phyloP scores from a whole-genome alignment of 257 asterid genomes.

The Hygrophila difformis region DNA sequence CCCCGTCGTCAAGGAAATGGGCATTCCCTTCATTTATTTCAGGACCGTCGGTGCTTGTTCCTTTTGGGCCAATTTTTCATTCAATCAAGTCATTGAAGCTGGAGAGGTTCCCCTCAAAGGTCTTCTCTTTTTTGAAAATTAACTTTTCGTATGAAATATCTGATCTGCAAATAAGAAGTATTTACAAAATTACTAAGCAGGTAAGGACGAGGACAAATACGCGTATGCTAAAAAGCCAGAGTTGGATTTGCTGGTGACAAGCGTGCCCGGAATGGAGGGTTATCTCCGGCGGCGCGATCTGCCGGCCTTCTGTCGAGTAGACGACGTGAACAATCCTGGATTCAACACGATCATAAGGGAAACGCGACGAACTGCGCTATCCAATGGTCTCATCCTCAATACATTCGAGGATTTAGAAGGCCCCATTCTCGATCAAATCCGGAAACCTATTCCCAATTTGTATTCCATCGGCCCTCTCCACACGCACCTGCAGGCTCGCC shows the following conservation, averaged over 20 bases:
- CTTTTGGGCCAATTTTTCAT: slow-evolving; percentile 50
- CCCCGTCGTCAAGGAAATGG: slow-evolving; percentile 52
- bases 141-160: too few relatives aligned
- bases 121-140: slow-evolving; percentile 6
- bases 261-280: slow-evolving; percentile 37
- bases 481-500: slow-evolving; percentile 26
- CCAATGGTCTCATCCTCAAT: slow-evolving; percentile 48
- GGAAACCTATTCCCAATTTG: slow-evolving; percentile 34
- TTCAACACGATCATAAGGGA: slow-evolving; percentile 16
- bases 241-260: slow-evolving; percentile 24
- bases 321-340: slow-evolving; percentile 17
- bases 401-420: slow-evolving; percentile 59
- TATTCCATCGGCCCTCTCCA: slow-evolving; percentile 62
- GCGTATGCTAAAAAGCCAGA: slow-evolving; percentile 24
- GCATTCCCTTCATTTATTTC: slow-evolving; percentile 44
- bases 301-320: slow-evolving; percentile 23
- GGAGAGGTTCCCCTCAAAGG: slow-evolving; percentile 43
- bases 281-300: slow-evolving; percentile 33
- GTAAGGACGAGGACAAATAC: slow-evolving; percentile 34
- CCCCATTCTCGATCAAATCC: slow-evolving; percentile 31
- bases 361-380: slow-evolving; percentile 25
- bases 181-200: too few relatives aligned
- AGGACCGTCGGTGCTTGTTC: slow-evolving; percentile 48
- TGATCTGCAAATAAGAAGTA: too few relatives aligned
- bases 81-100: slow-evolving; percentile 39